Base-by-base conservation (phyloP, 1,139 yeast genomes). In the Pichia sp. region DNA sequence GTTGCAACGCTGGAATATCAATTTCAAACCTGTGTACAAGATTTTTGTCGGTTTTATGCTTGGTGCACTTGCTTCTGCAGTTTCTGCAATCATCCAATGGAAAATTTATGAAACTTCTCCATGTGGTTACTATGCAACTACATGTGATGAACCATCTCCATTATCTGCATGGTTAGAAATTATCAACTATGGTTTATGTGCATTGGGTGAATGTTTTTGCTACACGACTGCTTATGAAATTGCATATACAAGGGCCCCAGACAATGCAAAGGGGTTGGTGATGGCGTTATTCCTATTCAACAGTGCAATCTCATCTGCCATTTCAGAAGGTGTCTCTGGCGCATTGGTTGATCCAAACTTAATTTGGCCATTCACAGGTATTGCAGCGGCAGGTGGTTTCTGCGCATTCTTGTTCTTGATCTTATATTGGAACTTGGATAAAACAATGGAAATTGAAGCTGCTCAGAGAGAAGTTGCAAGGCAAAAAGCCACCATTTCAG, bases 21-120 rank as follows among this genome's bases (percentile, higher is more conserved):
- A 80, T 37, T 49, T 55, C 39, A 54, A 49, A 37, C 44, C 49
- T 4, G 54, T 51, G 11, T 47, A 40, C 20, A 57, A 56, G 44
- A 85, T 86, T 54, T 74, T 74, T 62, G 68, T 71, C 53, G 96
- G 96, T 27, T 87, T 87, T 70, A 67, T 83, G 66, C 70, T 84
- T 52, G 90, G 82, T 47, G 65, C 87, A 8, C 59, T 71, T 35
- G 73, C 95, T 34, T 83, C 85, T 82, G 76, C 79, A 43, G 83
- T 82, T 61, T 92, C 94, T 45, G 92, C 95, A 25, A 83, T 87
- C 38, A 73, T 85, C 54, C 96, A 87, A 68, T 79, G 81, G 64
- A 74, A 71, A 63, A 81, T 87, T 55, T 87, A 87, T 66, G 62
- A 68, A 45, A 71, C 87, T 10, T 87, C 87, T 16, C 95, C 96